These are phyloP conservation scores for Chlorella sp. DNA, from an alignment of 139 green algal species.

Conservation along the genomic window DNA sequence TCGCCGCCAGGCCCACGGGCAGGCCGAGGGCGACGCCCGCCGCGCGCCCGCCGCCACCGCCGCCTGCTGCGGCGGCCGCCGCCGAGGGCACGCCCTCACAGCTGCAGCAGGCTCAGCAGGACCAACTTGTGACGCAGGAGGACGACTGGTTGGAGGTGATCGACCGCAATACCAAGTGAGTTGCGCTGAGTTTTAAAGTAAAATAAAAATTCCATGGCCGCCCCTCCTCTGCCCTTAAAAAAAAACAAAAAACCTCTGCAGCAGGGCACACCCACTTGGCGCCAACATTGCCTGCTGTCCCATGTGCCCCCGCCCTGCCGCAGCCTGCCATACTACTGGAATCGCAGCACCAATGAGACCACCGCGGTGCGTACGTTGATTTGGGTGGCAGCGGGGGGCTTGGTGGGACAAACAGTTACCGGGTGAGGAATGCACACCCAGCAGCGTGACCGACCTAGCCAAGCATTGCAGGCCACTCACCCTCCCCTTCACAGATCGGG, in stretches of 20 bases:
- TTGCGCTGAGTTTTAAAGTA: no score
- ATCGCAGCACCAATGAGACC: slow-evolving; percentile 11
- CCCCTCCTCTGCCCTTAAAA: no score
- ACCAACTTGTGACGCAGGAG: not conserved
- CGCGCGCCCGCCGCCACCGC: not conserved
- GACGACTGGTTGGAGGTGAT: slow-evolving; percentile 4
- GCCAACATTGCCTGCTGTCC: not conserved
- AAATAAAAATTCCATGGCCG: no score
- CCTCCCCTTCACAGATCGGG: no score
- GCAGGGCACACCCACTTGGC: not conserved
- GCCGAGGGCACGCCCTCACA: no score
- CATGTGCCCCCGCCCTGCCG: not conserved
- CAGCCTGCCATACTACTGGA: slow-evolving; percentile 32
- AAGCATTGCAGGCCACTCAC: no score
- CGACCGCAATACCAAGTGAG: not conserved
- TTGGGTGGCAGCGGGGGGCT: no score
- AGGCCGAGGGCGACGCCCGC: not conserved
- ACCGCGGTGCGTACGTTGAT: no score
- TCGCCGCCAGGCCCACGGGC: not conserved
- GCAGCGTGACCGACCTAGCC: no score
- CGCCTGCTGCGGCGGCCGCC: not conserved
- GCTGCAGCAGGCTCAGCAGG: not conserved
- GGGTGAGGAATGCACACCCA: no score
- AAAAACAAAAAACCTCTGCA: no score
- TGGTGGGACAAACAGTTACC: no score